These are phyloP conservation scores for Malus fusca DNA, from an alignment of 306 rosid genomes.

Conservation along the genomic window DNA sequence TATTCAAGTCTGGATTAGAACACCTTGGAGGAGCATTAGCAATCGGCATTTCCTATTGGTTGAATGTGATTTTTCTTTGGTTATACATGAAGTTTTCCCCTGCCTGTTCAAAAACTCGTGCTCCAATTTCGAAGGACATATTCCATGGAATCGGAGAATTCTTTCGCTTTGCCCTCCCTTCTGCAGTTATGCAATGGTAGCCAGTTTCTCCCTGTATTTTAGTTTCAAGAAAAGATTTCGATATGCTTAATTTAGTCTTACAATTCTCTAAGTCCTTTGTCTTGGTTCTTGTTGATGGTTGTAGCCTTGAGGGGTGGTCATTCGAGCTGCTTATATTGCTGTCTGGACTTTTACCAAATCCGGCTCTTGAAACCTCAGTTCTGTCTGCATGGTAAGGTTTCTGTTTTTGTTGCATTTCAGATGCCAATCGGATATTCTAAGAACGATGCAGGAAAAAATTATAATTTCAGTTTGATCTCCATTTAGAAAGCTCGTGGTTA, in stretches of 20 bases:
- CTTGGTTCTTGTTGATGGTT: background rate
- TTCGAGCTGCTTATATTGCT: slow-evolving; percentile 45
- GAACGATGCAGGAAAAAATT: background rate
- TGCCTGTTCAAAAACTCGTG: slow-evolving; percentile 35
- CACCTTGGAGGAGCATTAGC: slow-evolving; percentile 56
- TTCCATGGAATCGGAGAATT: slow-evolving; percentile 42
- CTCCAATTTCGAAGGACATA: slow-evolving; percentile 38
- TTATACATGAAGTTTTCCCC: slow-evolving; percentile 46
- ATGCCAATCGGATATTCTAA: background rate
- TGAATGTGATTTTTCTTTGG: slow-evolving; percentile 35
- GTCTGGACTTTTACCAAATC: slow-evolving; percentile 56
- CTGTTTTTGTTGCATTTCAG: background rate
- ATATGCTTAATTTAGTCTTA: background rate
- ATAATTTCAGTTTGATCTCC: background rate
- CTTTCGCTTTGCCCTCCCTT: slow-evolving; percentile 46
- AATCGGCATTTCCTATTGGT: slow-evolving; percentile 42
- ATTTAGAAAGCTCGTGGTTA: background rate
- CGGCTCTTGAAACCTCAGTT: slow-evolving; percentile 60
- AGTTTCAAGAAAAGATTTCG: background rate
- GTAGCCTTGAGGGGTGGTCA: slow-evolving; percentile 57
- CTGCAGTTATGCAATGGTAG: slow-evolving; percentile 52
- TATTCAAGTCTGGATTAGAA: slow-evolving; percentile 32
- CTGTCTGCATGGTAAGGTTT: slow-evolving; percentile 39
- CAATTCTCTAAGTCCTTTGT: background rate
- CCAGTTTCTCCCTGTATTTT: background rate